Evolutionary conservation across 1,284 basidiomycete species (phyloP).

Genomic region (Ganoderma leucocontextum): DNA sequence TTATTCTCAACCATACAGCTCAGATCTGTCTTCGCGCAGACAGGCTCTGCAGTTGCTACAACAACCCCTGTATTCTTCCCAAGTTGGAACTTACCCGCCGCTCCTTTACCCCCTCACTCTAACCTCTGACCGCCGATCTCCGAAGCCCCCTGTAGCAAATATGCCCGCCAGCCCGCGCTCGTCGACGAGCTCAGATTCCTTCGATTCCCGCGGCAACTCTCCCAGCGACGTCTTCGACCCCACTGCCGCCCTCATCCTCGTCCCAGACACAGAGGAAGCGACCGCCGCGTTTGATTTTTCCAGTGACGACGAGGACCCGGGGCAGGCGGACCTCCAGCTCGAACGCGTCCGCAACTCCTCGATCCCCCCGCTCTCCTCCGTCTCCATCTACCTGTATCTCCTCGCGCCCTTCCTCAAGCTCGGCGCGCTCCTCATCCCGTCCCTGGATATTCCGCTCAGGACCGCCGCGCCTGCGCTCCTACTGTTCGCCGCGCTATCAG

Average conservation of each 20-base stretch:
- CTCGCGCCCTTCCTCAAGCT: slow-evolving; percentile 73
- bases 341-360: slow-evolving; percentile 51
- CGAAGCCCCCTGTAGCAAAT: slow-evolving; percentile 7
- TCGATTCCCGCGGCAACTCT: slow-evolving; percentile 37
- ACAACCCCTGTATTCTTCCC: slow-evolving; percentile 11
- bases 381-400: slow-evolving; percentile 73
- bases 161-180: slow-evolving; percentile 35
- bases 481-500: slow-evolving; percentile 63
- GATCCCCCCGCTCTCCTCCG: slow-evolving; percentile 62
- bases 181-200: slow-evolving; percentile 38
- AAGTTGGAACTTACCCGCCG: slow-evolving; percentile 11
- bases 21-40: slow-evolving; percentile 31
- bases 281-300: slow-evolving; percentile 55
- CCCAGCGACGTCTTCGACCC: slow-evolving; percentile 44
- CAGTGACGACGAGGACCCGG: slow-evolving; percentile 57
- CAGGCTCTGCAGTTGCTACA: slow-evolving; percentile 32
- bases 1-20: slow-evolving; percentile 17
- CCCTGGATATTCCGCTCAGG: slow-evolving; percentile 55
- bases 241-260: slow-evolving; percentile 65
- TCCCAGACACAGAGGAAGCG: slow-evolving; percentile 56
- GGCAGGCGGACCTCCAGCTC: slow-evolving; percentile 55
- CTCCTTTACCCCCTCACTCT: slow-evolving; percentile 24
- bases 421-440: slow-evolving; percentile 67
- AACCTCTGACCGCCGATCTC: not conserved
- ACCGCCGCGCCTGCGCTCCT: slow-evolving; percentile 60